Conservation (phyloP, 2,329 filamentous ascomycete species). For the Aquanectria penicillioides region DNA sequence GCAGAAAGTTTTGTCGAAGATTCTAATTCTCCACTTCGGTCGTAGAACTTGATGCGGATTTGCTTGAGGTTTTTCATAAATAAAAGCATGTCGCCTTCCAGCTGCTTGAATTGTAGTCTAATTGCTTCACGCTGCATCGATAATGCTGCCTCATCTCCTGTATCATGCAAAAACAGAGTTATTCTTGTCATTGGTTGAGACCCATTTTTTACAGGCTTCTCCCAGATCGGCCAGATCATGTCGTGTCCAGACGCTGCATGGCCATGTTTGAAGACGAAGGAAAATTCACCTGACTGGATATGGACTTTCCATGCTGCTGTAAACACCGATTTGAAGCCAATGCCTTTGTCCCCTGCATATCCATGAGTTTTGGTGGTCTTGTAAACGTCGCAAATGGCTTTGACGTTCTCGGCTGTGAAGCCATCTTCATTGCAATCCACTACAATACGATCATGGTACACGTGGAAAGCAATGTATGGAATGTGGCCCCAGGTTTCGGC, state of each 20-base stretch:
- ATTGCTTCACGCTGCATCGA: constrained; percentile 2
- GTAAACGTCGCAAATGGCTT: constrained; percentile 29
- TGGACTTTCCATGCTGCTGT: constrained; percentile 24
- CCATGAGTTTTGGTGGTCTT: constrained; percentile 30
- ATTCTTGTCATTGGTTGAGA: constrained; percentile 22
- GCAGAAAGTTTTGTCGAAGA: constrained; percentile 17
- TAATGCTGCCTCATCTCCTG: constrained; percentile 12
- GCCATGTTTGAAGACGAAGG: constrained; percentile 25
- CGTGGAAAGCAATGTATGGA: constrained; percentile 27
- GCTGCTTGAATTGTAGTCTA: constrained; percentile 16
- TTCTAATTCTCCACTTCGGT: background rate
- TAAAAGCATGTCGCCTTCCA: constrained; percentile 17
- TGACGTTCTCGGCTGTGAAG: constrained; percentile 10
- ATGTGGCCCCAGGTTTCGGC: accelerated
- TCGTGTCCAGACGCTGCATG: constrained; percentile 21
- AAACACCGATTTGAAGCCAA: constrained; percentile 33
- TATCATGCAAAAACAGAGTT: constrained; percentile 22
- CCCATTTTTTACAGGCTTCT: background rate
- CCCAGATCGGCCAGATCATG: constrained; percentile 29
- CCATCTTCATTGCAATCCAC: constrained; percentile 35
- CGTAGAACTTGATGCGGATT: constrained; percentile 20
- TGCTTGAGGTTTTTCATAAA: constrained; percentile 24
- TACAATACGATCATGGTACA: constrained; percentile 22
- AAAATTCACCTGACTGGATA: constrained; percentile 32
- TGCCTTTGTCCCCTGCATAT: constrained; percentile 30